A percentile compares a stretch with the other conserved stretches of the same genome.
phyloP scores from a whole-genome alignment of 306 rosid species.

The Lablab purpureus region DNA sequence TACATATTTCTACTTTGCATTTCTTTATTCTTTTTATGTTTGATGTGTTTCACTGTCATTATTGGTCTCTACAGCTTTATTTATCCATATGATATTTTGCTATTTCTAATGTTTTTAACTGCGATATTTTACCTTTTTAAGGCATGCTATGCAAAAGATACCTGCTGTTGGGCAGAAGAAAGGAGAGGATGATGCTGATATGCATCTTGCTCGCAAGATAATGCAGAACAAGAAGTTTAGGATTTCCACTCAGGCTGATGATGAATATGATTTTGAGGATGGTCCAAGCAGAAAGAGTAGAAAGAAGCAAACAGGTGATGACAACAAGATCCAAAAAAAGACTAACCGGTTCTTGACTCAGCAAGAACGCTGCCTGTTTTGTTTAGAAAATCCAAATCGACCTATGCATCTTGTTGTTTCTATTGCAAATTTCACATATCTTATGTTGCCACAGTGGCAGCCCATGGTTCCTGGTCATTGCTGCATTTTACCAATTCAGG shows the following conservation, averaged over 20 bases:
- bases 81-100: neutral
- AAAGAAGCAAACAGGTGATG: constrained; percentile 71
- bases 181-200: constrained; percentile 82
- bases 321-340: constrained; percentile 59
- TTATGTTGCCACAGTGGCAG: constrained; percentile 91
- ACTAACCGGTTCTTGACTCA: constrained; percentile 64
- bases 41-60: constrained; percentile 23
- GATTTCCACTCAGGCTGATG: constrained; percentile 73
- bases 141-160: constrained; percentile 58
- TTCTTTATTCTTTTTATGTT: constrained; percentile 10
- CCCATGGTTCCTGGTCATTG: constrained; percentile 91
- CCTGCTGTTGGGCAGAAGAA: constrained; percentile 60
- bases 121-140: constrained; percentile 47
- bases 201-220: constrained; percentile 83
- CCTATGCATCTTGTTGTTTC: constrained; percentile 90
- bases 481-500: constrained; percentile 89
- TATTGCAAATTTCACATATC: constrained; percentile 77
- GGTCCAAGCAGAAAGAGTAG: constrained; percentile 66
- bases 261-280: constrained; percentile 86
- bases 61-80: constrained; percentile 20
- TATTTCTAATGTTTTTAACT: constrained; percentile 15
- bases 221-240: constrained; percentile 79
- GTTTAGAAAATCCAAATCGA: constrained; percentile 81
- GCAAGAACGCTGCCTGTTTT: constrained; percentile 82
- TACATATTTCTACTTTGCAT: neutral